phyloP scores from a whole-genome alignment of 192 early-diverging fungal species.

The Phycomyces blakesleeanus region DNA sequence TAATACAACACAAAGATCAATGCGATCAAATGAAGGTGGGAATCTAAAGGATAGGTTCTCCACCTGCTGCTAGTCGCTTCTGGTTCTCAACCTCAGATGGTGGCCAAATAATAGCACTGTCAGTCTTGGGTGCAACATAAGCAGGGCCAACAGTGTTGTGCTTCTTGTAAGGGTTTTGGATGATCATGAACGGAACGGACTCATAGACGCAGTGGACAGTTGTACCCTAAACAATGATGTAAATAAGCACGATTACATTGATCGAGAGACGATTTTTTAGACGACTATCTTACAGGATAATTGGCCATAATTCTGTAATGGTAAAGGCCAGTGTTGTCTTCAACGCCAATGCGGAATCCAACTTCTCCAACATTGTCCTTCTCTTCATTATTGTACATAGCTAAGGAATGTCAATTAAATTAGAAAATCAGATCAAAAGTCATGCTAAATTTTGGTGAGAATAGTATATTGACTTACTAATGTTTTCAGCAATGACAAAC shows the following conservation, averaged over 20 bases:
- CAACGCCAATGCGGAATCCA: conserved; percentile 17
- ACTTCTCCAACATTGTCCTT: conserved; percentile 14
- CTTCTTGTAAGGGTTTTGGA: conserved; percentile 21
- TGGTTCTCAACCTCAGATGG: neutral
- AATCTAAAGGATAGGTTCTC: neutral
- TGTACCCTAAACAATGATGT: conserved; percentile 24
- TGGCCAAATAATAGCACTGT: neutral
- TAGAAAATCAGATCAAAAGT: neutral
- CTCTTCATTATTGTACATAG: conserved; percentile 17
- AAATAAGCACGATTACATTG: neutral
- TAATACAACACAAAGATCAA: no score
- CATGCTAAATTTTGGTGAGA: neutral
- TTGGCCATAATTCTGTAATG: conserved; percentile 38
- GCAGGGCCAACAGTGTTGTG: conserved; percentile 10
- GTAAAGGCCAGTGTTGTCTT: conserved; percentile 29
- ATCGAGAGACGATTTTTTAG: neutral
- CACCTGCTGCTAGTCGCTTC: neutral
- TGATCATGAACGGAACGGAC: conserved; percentile 33
- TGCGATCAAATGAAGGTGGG: no score
- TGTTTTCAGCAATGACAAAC: conserved; percentile 33
- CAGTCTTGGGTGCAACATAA: neutral
- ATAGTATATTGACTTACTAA: conserved; percentile 14
- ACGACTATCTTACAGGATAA: conserved; percentile 20
- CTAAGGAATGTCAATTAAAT: conserved; percentile 7
- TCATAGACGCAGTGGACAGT: conserved; percentile 31